Conservation (phyloP, 306 rosid species). For the Mucuna pruriens region DNA sequence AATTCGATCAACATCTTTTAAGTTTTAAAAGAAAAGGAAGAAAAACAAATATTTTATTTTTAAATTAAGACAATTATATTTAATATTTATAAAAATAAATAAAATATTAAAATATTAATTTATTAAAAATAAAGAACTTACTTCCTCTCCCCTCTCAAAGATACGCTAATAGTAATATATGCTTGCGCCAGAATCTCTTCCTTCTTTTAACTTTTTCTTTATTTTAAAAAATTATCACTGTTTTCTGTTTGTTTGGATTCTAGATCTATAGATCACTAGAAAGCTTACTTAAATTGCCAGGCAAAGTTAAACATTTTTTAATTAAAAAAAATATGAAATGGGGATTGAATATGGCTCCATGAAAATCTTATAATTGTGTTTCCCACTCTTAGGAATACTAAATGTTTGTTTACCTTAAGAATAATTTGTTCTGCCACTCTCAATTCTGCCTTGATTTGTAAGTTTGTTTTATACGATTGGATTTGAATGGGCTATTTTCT, state of each 20-base stretch:
- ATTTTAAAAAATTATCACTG: background rate
- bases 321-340: background rate
- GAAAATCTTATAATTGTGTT: constrained; percentile 1
- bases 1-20: too few species aligned
- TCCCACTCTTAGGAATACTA: background rate
- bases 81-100: too few species aligned
- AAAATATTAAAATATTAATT: too few species aligned
- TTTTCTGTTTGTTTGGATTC: background rate
- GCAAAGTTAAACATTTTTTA: background rate
- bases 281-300: background rate
- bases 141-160: too few species aligned
- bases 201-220: background rate
- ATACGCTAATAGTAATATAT: too few species aligned
- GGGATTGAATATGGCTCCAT: constrained; percentile 10
- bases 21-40: too few species aligned
- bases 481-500: background rate
- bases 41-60: too few species aligned
- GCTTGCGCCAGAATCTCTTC: too few species aligned
- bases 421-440: background rate
- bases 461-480: background rate
- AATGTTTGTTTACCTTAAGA: background rate
- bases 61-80: too few species aligned
- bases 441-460: background rate
- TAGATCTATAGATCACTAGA: background rate
- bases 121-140: too few species aligned